Conservation (phyloP, 345 rosid species). For the Rhodomyrtus tomentosa region DNA sequence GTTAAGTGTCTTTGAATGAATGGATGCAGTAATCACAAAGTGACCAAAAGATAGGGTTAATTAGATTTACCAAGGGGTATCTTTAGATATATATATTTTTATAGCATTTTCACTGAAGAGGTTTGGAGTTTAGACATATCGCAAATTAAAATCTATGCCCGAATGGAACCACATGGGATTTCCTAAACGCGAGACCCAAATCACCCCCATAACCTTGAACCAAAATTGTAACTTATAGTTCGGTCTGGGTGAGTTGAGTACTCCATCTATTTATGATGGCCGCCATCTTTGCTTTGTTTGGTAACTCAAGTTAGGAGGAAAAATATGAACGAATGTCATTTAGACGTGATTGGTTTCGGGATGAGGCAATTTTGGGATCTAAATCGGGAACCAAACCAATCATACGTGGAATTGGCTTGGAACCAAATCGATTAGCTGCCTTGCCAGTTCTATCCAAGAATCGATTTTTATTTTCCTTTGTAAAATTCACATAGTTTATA, state of each 20-base stretch:
- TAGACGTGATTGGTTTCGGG: accelerated
- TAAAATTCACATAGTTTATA: not conserved
- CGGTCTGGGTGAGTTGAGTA: not conserved
- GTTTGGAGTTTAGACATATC: not conserved
- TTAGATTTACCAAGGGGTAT: not conserved
- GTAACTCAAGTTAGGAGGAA: not conserved
- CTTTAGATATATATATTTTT: too few species aligned
- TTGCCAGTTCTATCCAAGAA: not conserved
- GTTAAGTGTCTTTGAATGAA: not conserved
- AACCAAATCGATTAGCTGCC: accelerated
- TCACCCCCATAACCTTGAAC: not conserved
- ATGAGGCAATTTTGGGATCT: accelerated
- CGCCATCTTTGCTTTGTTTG: not conserved
- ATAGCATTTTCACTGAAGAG: too few species aligned
- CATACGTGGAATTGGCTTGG: too few species aligned
- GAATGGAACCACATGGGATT: too few species aligned
- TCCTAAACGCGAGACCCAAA: not conserved
- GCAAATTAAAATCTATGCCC: not conserved
- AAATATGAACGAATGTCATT: not conserved
- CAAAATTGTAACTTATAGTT: not conserved
- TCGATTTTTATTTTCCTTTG: not conserved
- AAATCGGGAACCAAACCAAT: not conserved
- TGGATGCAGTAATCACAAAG: not conserved
- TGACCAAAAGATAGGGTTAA: not conserved
- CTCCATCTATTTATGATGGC: not conserved